Conservation (phyloP, 306 rosid species). For the Sindora glabra region DNA sequence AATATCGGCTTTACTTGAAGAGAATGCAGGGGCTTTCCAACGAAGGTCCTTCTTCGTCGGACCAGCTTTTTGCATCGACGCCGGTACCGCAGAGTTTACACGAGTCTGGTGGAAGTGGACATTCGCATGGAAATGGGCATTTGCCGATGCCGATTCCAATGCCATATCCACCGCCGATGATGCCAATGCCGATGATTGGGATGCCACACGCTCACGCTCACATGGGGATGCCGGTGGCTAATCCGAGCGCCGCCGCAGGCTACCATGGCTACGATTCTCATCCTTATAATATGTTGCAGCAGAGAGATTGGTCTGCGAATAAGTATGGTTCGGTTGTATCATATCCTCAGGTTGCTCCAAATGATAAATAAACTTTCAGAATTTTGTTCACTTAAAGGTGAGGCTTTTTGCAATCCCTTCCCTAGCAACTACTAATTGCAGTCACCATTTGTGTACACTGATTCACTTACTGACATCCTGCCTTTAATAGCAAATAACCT, state of each 20-base stretch:
- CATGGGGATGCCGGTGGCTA: conserved; percentile 35
- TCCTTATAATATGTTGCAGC: conserved; percentile 40
- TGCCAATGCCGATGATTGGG: conserved; percentile 51
- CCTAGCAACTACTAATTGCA: no score
- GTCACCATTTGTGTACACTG: no score
- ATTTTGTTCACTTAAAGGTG: conserved; percentile 29
- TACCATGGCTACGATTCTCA: conserved; percentile 45
- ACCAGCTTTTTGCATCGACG: conserved; percentile 71
- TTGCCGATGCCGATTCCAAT: conserved; percentile 33
- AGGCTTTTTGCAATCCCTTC: no score
- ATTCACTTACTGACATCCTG: no score
- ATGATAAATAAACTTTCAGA: conserved; percentile 23
- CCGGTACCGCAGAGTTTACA: conserved; percentile 63
- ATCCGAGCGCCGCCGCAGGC: conserved; percentile 15
- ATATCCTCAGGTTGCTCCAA: conserved; percentile 19
- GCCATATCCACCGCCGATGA: conserved; percentile 39
- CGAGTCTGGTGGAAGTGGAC: conserved; percentile 39
- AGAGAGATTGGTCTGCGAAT: conserved; percentile 34
- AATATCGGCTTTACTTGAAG: conserved; percentile 84
- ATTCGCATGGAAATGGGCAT: conserved; percentile 36
- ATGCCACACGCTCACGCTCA: conserved; percentile 33
- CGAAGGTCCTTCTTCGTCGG: conserved; percentile 62
- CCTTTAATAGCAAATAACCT: no score
- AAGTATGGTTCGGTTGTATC: neutral
- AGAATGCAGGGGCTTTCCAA: conserved; percentile 65